Conservation (phyloP, 2,329 filamentous ascomycete species). For the Aureobasidium namibiae region DNA sequence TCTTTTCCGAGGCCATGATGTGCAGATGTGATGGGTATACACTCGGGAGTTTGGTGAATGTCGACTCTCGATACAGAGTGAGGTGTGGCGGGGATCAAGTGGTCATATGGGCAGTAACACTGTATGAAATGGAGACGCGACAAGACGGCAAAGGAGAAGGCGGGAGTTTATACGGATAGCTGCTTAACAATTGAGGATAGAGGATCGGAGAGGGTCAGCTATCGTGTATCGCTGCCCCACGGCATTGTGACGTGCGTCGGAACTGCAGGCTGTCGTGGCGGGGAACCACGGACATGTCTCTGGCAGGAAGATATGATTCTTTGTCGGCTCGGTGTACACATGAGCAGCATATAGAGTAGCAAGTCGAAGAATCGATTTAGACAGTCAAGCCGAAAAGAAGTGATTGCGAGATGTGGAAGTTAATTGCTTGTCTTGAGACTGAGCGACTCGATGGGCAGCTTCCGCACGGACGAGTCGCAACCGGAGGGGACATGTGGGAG, state of each 20-base stretch:
- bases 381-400: background rate
- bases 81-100: background rate
- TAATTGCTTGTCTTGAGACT: background rate
- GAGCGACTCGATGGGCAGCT: background rate
- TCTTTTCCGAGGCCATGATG: slow-evolving; percentile 15
- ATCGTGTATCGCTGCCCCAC: background rate
- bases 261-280: background rate
- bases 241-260: background rate
- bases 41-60: background rate
- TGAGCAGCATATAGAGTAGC: background rate
- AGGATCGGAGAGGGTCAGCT: background rate
- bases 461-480: background rate
- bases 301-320: background rate
- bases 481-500: background rate
- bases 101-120: background rate
- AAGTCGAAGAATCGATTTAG: background rate
- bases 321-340: background rate
- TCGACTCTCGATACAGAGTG: no score
- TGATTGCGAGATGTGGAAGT: no score
- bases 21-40: background rate
- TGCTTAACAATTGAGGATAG: background rate
- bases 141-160: background rate
- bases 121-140: background rate
- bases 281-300: background rate
- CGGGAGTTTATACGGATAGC: background rate